Evolutionary conservation across 768 basidiomycete genomes (phyloP).

Genomic region (Kockovaella imperatae): DNA sequence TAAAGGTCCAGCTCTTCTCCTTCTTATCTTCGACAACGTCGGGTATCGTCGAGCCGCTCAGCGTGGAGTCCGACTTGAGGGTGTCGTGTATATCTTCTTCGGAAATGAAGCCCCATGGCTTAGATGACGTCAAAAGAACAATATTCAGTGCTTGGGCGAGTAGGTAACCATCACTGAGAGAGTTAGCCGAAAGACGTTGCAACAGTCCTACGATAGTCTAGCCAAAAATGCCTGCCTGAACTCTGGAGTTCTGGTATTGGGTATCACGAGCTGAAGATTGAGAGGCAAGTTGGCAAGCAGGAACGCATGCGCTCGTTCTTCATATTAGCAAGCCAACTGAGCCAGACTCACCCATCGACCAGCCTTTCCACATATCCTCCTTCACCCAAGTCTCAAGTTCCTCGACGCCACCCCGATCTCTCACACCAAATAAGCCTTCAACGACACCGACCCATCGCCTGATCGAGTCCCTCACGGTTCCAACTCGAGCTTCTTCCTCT

Average conservation of each 20-base stretch:
- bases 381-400: slow-evolving; percentile 22
- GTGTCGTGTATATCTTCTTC: slow-evolving; percentile 41
- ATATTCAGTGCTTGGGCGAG: slow-evolving; percentile 36
- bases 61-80: slow-evolving; percentile 7
- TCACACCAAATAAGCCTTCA: slow-evolving; percentile 12
- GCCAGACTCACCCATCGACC: slow-evolving; percentile 12
- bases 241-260: not conserved
- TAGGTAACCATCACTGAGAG: slow-evolving; percentile 34
- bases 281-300: slow-evolving; percentile 27
- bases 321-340: not conserved
- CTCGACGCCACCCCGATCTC: not conserved
- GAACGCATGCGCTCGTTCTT: slow-evolving; percentile 35
- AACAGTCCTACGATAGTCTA: slow-evolving; percentile 37
- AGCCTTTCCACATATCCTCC: slow-evolving; percentile 11
- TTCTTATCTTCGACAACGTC: slow-evolving; percentile 8
- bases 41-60: not conserved
- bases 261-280: slow-evolving; percentile 16
- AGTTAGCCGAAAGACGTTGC: slow-evolving; percentile 1
- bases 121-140: slow-evolving; percentile 16
- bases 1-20: slow-evolving; percentile 41
- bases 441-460: slow-evolving; percentile 24
- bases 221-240: slow-evolving; percentile 14
- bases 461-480: slow-evolving; percentile 13
- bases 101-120: slow-evolving; percentile 39
- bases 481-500: slow-evolving; percentile 8